Percentiles rank a stretch among this genome's conserved stretches.
These are phyloP conservation scores for Dactylis glomerata DNA, from an alignment of 176 grass and related monocot species.

Conservation along the genomic window DNA sequence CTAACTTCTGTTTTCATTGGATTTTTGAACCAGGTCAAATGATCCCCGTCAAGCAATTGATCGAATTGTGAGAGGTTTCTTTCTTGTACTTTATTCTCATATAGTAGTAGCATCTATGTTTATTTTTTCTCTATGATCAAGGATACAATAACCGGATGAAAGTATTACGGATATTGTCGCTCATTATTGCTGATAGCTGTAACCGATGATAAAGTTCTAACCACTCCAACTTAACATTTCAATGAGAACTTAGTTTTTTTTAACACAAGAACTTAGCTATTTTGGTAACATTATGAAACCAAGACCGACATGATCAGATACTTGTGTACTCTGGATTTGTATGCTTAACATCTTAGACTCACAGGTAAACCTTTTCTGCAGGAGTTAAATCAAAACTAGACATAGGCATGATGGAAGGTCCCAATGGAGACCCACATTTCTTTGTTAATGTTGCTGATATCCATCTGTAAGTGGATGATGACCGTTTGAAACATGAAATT, in stretches of 20 bases:
- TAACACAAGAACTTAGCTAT: not conserved
- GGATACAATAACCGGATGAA: not conserved
- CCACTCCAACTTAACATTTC: not conserved
- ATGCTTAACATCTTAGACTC: slow-evolving; percentile 19
- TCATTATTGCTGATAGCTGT: not conserved
- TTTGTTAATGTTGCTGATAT: slow-evolving; percentile 97
- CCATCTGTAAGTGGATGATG: slow-evolving; percentile 72
- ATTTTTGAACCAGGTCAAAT: slow-evolving; percentile 69
- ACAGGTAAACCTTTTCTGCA: slow-evolving; percentile 32
- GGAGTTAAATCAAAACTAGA: slow-evolving; percentile 88
- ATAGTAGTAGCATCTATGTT: not conserved
- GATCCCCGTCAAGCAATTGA: slow-evolving; percentile 84
- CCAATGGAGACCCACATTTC: slow-evolving; percentile 61
- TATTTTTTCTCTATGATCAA: not conserved
- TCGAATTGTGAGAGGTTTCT: slow-evolving; percentile 78
- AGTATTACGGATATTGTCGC: not conserved
- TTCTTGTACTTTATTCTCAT: slow-evolving; percentile 16
- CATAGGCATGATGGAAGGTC: slow-evolving; percentile 64
- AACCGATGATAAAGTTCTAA: not conserved
- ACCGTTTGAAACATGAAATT: slow-evolving; percentile 7
- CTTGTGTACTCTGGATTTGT: not conserved
- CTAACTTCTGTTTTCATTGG: not conserved
- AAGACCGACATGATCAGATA: not conserved
- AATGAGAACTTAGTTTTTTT: not conserved
- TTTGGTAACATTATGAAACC: not conserved